Base-by-base conservation (phyloP, 306 rosid species). In the Purshia tridentata region DNA sequence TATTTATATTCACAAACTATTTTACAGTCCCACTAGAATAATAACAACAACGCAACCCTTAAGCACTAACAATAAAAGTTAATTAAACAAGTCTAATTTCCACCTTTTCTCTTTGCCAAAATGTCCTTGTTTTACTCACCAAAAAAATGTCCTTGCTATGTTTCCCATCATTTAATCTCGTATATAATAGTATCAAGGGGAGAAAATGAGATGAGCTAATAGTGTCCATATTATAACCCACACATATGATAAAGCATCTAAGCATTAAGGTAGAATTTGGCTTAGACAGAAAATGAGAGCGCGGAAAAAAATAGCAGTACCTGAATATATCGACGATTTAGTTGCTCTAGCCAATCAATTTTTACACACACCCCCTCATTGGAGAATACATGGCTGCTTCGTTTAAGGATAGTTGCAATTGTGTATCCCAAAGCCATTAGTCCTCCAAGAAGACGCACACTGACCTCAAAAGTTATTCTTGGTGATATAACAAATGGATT, bases 391-490 rank as follows among this genome's bases (percentile, higher is more conserved):
- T 91, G 98, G 76, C 96, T 95, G 82, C 83, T 86, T 75, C 99
- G 83, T 83, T 91, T 95, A 54, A 95, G 99, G 75, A 95, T 95
- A 49, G 99, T 74, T 40, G 99, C 99, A 64, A 95, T 95, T 2
- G 99, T 95, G 89, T 95, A 95, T 37, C 99, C 99, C 86, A 95
- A 76, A 58, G 99, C 99, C 99, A 95, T 95, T 74, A 95, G 82
- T 70, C 99, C 99, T 66, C 99, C 99, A 47, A 95, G 97, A 79
- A 95, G 98, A 61, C 99, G 97, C 80, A 95, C 99, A 12, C 98
- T 95, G 76, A 95, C 99, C 88, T 91, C 99, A 80, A 95, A 95
- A 81, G 96, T 95, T 85, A 95, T 95, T 88, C 99, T 88, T 64
- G 99, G 98, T 67, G 99, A 95, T 77, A 95, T 95, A 71, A 95